A percentile compares a stretch with the other conserved stretches of the same genome.
phyloP scores from a whole-genome alignment of 2,329 filamentous ascomycete genomes.

The Arthrobotrys sphaeroides region DNA sequence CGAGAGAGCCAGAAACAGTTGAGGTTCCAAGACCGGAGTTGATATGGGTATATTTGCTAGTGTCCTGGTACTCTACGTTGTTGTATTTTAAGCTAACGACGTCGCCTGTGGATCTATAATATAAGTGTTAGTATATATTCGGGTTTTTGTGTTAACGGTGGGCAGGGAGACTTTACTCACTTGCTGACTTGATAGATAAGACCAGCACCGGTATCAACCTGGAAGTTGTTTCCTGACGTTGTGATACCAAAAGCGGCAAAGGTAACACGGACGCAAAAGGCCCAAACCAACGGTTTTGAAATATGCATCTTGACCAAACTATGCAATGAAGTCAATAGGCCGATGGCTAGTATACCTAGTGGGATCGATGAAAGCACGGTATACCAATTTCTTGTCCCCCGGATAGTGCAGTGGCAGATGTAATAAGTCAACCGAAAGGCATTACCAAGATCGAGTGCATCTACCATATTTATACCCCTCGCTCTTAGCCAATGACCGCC shows the following conservation, averaged over 20 bases:
- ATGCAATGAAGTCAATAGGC: neutral
- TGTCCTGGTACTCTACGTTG: constrained; percentile 42
- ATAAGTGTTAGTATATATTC: neutral
- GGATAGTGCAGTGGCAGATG: too few relatives aligned
- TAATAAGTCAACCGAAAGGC: neutral
- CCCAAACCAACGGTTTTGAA: constrained; percentile 44
- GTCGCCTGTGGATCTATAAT: constrained; percentile 36
- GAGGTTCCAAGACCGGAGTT: constrained; percentile 69
- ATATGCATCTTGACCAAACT: constrained; percentile 27
- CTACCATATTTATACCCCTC: constrained; percentile 14
- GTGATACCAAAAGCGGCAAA: constrained; percentile 49
- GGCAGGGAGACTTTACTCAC: neutral
- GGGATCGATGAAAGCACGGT: neutral
- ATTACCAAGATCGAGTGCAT: neutral
- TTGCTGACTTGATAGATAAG: constrained; percentile 47
- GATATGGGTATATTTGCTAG: constrained; percentile 67
- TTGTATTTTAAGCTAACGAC: constrained; percentile 48
- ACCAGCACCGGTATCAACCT: constrained; percentile 47
- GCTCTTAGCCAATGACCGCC: constrained; percentile 1
- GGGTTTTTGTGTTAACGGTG: too few relatives aligned
- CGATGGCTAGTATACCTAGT: neutral
- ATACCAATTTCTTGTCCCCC: too few relatives aligned
- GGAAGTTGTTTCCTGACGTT: constrained; percentile 29
- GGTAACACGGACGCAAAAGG: constrained; percentile 34
- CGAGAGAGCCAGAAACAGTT: constrained; percentile 63